Base-by-base conservation (phyloP, 176 grass and related monocot species). In the Oryza meyeriana region DNA sequence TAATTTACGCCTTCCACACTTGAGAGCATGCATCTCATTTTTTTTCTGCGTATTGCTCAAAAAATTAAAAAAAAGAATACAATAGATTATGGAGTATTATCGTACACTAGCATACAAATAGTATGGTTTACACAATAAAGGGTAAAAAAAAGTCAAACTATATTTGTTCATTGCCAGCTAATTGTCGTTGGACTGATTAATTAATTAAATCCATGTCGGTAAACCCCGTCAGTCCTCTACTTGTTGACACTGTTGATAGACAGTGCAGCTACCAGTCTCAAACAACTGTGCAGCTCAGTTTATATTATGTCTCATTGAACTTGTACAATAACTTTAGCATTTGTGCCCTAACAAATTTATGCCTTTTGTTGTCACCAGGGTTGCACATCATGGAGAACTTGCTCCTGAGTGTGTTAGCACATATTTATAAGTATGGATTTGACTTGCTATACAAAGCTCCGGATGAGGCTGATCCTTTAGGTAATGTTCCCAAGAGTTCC, bases 351-450 rank as follows among this genome's bases (percentile, higher is more conserved):
- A 40, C 67, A 41, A 57, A n/a, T 70, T 27, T 45, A 26, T 3
- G 0, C n/a, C 3, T 74, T 58, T 20, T 36, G 2, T 44, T 78
- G 26, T 48, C 44, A 55, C 62, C 61, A 98, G 96, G 88, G 83
- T 72, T 78, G n/a, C 76, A 36, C 84, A 84, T 44, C 66, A 90
- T 80, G 96, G 96, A 63, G 96, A 98, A 66, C 90, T 98, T 69
- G 88, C 93, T 61, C 81, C 79, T 26, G 96, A 99, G 83, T 99
- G 96, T 92, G 91, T 72, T 38, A 93, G 85, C 76, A 80, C 96
- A 6, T 99, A 99, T 63, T 99, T 88, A n/a, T 84, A 99, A 99
- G 40, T 99, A 99, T n/a, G 96, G 96, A 62, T 88, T 64, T 48
- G 96, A 93, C 41, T 72, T 99, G 44, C 82, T 99, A 25, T 95